Evolutionary conservation across 306 rosid genomes (phyloP), one percentile per base, ranked within the genome.

Genomic region (Neltuma alba): DNA sequence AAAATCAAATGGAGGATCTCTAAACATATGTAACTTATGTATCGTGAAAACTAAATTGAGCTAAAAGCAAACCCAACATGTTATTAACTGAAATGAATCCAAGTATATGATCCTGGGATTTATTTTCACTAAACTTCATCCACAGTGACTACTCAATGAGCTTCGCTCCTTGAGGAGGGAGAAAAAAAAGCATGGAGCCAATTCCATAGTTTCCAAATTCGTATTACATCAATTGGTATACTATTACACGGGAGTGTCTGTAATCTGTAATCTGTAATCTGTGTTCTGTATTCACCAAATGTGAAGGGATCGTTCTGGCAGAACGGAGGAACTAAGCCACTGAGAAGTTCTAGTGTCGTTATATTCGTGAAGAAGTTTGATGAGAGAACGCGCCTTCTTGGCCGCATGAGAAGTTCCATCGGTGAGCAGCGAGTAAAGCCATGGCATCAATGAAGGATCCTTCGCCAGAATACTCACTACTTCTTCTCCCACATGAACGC

Each of bases 371-470:
- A 94, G 79, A 79, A 91, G 70, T 34, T 77, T 89, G 64, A 94
- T 86, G 31, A 94, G 91, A 11, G 85, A 84, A 0, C 95, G 85
- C 0, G 94, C 92, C 80, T 94, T 92, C 86, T 89, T 94, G 4
- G 81, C 69, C 0, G 92, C 89, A n/a, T 82, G 81, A 66, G 85
- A 33, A 36, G 84, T 86, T 9, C 90, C 94, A 2, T 87, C 93
- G 0, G 88, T 87, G 5, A 87, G 30, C 21, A 88, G 82, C 3
- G 90, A 85, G 78, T 92, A 94, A 1, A 94, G 93, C 38, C 77
- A 14, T 25, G 91, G 86, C 91, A 87, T 89, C 0, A 94, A 9
- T 1, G 90, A 60, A 0, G 74, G n/a, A 42, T 94, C 91, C 33
- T 57, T 79, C 0, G 89, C 91, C 3, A 94, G 83, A 71, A 76